Conservation (phyloP, 257 asterid species). For the Orobanche coerulescens region DNA sequence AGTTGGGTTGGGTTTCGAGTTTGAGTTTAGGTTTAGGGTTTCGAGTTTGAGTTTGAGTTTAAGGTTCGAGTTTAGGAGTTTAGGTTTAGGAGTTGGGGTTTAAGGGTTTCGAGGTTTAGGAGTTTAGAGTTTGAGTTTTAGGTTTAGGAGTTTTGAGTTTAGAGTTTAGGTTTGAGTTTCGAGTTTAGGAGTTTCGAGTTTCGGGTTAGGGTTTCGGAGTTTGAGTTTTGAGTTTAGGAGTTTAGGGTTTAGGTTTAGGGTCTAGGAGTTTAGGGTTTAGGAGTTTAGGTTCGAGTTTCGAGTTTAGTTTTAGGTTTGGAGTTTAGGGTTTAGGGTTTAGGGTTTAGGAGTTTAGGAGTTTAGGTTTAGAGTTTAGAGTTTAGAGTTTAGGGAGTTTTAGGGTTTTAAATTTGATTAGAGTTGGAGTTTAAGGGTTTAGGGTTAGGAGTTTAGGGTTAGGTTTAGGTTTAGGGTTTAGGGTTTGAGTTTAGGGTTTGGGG, state of each 20-base stretch:
- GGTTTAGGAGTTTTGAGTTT: slow-evolving; percentile 20
- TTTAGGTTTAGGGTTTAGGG: slow-evolving; percentile 26
- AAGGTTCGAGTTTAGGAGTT: slow-evolving; percentile 24
- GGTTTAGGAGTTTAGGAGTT: slow-evolving; percentile 20
- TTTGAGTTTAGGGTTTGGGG: slow-evolving; percentile 12
- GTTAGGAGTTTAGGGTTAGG: slow-evolving; percentile 14
- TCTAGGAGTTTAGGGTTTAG: slow-evolving; percentile 17
- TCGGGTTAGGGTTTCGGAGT: slow-evolving; percentile 12
- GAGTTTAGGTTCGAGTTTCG: slow-evolving; percentile 7
- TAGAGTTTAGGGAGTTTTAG: not conserved
- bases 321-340: slow-evolving; percentile 19
- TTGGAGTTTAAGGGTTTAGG: slow-evolving; percentile 10
- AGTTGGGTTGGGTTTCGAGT: slow-evolving; percentile 15
- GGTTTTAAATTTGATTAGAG: too few relatives aligned
- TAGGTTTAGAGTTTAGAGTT: slow-evolving; percentile 1
- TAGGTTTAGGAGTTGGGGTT: slow-evolving; percentile 22
- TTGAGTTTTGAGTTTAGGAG: not conserved
- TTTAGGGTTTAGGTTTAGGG: slow-evolving; percentile 20
- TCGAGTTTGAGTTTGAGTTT: slow-evolving; percentile 11
- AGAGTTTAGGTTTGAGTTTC: slow-evolving; percentile 25
- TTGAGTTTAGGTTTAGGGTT: slow-evolving; percentile 4
- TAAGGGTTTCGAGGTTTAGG: slow-evolving; percentile 21
- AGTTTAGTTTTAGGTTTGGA: slow-evolving; percentile 9
- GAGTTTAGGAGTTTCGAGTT: slow-evolving; percentile 15
- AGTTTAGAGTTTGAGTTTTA: slow-evolving; percentile 22